phyloP scores from a whole-genome alignment of 257 asterid genomes.

The Solanum stenotomum region DNA sequence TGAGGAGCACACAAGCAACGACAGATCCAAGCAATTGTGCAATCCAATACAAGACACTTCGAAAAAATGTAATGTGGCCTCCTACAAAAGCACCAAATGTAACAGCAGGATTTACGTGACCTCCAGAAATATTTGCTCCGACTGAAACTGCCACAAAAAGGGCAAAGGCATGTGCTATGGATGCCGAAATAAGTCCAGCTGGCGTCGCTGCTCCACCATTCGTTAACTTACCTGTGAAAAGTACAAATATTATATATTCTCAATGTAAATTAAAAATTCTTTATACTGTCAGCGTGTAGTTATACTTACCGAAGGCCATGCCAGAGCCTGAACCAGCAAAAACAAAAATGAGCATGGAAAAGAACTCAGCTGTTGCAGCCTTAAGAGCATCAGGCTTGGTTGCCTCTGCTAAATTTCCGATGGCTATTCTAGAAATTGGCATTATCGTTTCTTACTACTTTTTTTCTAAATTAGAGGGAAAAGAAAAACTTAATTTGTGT shows the following conservation, averaged over 20 bases:
- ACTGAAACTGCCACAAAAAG: slow-evolving; percentile 71
- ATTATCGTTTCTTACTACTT: slow-evolving; percentile 8
- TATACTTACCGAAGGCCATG: slow-evolving; percentile 67
- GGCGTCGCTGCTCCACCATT: slow-evolving; percentile 51
- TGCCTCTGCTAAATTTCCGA: slow-evolving; percentile 63
- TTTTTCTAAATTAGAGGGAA: neutral
- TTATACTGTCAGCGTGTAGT: neutral
- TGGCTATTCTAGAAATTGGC: slow-evolving; percentile 53
- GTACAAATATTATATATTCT: neutral
- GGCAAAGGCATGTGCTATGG: slow-evolving; percentile 75
- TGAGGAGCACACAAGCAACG: slow-evolving; percentile 68
- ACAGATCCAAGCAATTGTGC: slow-evolving; percentile 75
- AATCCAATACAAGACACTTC: slow-evolving; percentile 59
- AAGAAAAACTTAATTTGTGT: neutral
- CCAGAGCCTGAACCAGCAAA: slow-evolving; percentile 86
- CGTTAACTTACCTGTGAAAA: slow-evolving; percentile 45
- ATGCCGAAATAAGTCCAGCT: slow-evolving; percentile 51
- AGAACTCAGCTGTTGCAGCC: slow-evolving; percentile 78
- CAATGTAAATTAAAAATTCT: neutral
- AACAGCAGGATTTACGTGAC: slow-evolving; percentile 82
- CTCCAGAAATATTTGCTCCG: slow-evolving; percentile 81
- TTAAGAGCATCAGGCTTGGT: slow-evolving; percentile 59
- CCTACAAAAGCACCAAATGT: slow-evolving; percentile 80
- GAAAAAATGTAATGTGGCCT: slow-evolving; percentile 53
- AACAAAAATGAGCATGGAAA: slow-evolving; percentile 71